Evolutionary conservation across 2,329 filamentous ascomycete species (phyloP), one percentile per base, ranked within the genome.

Genomic region (Plectosphaerella plurivora): DNA sequence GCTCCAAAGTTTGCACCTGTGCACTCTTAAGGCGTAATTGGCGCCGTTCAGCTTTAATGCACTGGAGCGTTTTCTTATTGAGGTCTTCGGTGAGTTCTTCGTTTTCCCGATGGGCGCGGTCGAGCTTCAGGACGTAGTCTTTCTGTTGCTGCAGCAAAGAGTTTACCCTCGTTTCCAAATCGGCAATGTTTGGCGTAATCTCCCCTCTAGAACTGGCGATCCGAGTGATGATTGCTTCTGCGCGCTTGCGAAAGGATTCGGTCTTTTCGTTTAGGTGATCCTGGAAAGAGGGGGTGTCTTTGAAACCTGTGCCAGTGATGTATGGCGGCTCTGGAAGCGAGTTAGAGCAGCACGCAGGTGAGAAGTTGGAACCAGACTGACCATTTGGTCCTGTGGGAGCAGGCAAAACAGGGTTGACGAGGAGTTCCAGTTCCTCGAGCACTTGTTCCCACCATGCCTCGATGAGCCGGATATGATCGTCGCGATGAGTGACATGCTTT

Each of bases 401-500:
- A n/a, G 73, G 68, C 41, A 80, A 63, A 20, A 71, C 71, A 48
- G 78, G 74, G 51, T 81, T 74, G 37, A 75, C 78, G n/a, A 86
- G 65, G 39, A 85, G 61, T 60, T 82, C 81, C 42, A 88, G 71
- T 68, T 88, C 84, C 67, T 88, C 82, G 39, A 88, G 62, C 36
- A 87, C 91, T 83, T 99, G 93, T 65, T 88, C 83, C 74, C 94
- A 95, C 94, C 94, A 99, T 57, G 85, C 82, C 76, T 99, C 92
- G 61, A 97, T 86, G 57, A 91, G 82, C 64, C 93, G 86, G 49
- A 99, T 75, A 68, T 97, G 94, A 62, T 97, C 91, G 71, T 97
- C 91, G 72, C 97, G 91, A 70, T 94, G 85, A 57, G 82, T 79
- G 28, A 88, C 83, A 64, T 84, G 82, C 67, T 91, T 91, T 59